Evolutionary conservation across 1,284 basidiomycete genomes (phyloP).

Genomic region (Cryptococcus sp.): DNA sequence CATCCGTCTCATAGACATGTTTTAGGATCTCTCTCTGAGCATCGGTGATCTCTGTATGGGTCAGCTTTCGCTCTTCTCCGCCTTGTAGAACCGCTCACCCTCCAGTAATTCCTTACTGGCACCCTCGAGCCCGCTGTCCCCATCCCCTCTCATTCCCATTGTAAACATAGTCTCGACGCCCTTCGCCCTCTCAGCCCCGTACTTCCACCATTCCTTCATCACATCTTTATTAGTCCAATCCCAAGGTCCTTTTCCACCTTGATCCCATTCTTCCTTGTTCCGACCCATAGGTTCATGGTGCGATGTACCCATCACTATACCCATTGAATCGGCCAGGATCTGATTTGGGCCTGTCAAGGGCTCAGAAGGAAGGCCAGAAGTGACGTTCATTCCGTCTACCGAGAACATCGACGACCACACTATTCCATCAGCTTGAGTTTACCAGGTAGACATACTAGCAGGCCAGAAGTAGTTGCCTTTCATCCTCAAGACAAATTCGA

Average conservation of each 20-base stretch:
- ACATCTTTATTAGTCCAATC: conserved; percentile 23
- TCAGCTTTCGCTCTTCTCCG: neutral
- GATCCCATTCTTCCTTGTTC: conserved; percentile 32
- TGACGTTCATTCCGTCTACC: conserved; percentile 55
- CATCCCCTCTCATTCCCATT: conserved; percentile 39
- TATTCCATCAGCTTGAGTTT: conserved; percentile 7
- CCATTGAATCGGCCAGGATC: conserved; percentile 61
- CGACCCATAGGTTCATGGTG: conserved; percentile 48
- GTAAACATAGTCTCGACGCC: conserved; percentile 33
- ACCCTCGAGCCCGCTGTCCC: conserved; percentile 26
- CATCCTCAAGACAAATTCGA: conserved; percentile 62
- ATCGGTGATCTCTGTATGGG: conserved; percentile 50
- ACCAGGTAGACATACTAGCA: conserved; percentile 31
- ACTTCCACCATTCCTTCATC: conserved; percentile 26
- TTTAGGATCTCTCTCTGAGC: conserved; percentile 63
- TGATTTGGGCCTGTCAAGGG: conserved; percentile 54
- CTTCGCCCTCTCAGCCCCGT: conserved; percentile 33
- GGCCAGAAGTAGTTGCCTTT: conserved; percentile 67
- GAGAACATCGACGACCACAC: conserved; percentile 57
- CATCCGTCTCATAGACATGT: conserved; percentile 54
- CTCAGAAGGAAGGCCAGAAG: conserved; percentile 10
- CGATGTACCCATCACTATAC: conserved; percentile 60
- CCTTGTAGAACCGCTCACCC: conserved; percentile 13
- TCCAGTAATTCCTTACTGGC: conserved; percentile 25
- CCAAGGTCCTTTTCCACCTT: conserved; percentile 18